Base-by-base conservation (phyloP, 257 asterid species). In the Nyctanthes arbortristis region DNA sequence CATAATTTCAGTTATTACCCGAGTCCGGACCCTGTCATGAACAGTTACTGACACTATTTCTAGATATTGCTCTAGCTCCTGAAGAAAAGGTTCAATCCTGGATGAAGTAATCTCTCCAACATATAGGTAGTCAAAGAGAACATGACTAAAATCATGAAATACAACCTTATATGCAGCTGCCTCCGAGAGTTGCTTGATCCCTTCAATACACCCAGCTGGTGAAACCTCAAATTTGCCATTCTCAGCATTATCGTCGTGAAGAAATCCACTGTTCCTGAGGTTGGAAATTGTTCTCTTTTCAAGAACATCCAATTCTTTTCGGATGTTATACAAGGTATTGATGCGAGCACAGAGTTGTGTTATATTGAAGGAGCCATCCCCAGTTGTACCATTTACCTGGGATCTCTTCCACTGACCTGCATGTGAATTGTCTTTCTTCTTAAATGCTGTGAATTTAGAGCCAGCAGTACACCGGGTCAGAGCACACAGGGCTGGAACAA, bases 21-120 rank as follows among this genome's bases (percentile, higher is more conserved):
- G 92, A 16, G 98, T 90, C 57, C 98, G 75, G 27, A 85, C 87
- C 77, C 88, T 82, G 85, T 93, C 96, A 45, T 93, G 93, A 59
- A 90, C 92, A 27, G 92, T 85, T 5, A 82, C 73, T 2, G 98
- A 87, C 69, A 93, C 80, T 49, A 72, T 61, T 84, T 93, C 98
- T 43, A 93, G 78, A 66, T 78, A 80, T 27, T 69, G 82, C 84
- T 93, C 98, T 79, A 93, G 87, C 84, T 80, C 92, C 77, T 87
- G 82, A 24, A 93, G 95, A 76, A 90, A 90, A 22, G 90, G 97
- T 65, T 93, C 98, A n/a, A 90, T 90, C 68, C 98, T 84, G 31
- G 89, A 84, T 8, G 88, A 82, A 35, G 95, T 84, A 77, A 78
- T 79, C 6, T 87, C 90, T 9, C 92, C 96, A 16, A 75, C 73